These are phyloP conservation scores for Claviceps arundinis DNA, from an alignment of 2,329 filamentous ascomycete species.

Conservation along the genomic window DNA sequence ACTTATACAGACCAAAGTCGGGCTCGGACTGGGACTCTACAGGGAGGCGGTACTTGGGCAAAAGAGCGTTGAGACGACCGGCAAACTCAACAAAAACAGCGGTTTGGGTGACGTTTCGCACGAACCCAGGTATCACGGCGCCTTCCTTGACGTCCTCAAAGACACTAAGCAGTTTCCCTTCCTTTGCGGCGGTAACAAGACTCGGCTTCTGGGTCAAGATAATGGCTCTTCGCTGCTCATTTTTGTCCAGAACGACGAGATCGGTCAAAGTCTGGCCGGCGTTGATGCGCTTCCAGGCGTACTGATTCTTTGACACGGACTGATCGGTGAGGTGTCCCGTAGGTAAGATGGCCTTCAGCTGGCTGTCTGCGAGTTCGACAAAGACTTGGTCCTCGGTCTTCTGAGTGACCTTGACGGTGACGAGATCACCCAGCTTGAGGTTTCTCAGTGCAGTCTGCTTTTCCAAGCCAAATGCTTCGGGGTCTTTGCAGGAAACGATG, in stretches of 20 bases:
- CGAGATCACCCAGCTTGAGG: slow-evolving; percentile 58
- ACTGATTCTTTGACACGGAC: slow-evolving; percentile 62
- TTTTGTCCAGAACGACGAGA: slow-evolving; percentile 77
- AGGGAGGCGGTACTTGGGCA: slow-evolving; percentile 67
- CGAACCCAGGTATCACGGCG: slow-evolving; percentile 59
- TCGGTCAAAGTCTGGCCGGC: slow-evolving; percentile 74
- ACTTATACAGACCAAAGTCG: slow-evolving; percentile 66
- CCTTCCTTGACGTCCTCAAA: slow-evolving; percentile 63
- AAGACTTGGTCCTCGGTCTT: slow-evolving; percentile 66
- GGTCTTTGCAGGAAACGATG: slow-evolving; percentile 87
- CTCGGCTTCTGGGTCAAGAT: slow-evolving; percentile 73
- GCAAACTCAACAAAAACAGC: slow-evolving; percentile 85
- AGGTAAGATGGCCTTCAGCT: slow-evolving; percentile 65
- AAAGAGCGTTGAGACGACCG: slow-evolving; percentile 59
- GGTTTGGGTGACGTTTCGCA: slow-evolving; percentile 70
- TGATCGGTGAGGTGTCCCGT: slow-evolving; percentile 76
- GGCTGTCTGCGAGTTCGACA: slow-evolving; percentile 60
- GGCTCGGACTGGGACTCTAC: slow-evolving; percentile 53
- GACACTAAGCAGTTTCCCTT: slow-evolving; percentile 54
- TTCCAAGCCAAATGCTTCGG: slow-evolving; percentile 58
- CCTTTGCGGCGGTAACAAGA: slow-evolving; percentile 60
- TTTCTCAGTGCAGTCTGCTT: slow-evolving; percentile 66
- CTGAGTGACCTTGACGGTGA: slow-evolving; percentile 68
- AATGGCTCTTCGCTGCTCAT: slow-evolving; percentile 62
- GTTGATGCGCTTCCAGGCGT: slow-evolving; percentile 65